phyloP scores from a whole-genome alignment of 2,329 filamentous ascomycete species.

The Akanthomyces muscarius region DNA sequence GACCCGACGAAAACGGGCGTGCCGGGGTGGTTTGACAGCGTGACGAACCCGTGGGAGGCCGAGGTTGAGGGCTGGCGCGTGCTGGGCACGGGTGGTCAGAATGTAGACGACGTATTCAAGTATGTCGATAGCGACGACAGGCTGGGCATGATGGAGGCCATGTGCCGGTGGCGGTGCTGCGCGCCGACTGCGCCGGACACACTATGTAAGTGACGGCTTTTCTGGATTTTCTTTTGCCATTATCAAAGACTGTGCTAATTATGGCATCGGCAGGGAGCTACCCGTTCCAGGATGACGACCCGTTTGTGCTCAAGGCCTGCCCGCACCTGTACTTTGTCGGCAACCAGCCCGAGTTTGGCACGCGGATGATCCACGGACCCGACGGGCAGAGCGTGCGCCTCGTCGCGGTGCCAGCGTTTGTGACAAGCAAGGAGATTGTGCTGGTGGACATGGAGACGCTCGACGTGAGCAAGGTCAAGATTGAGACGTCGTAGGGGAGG shows the following conservation, averaged over 20 bases:
- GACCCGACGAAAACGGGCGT: constrained; percentile 34
- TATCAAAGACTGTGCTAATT: neutral
- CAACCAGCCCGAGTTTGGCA: constrained; percentile 76
- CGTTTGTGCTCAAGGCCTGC: constrained; percentile 78
- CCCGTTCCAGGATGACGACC: constrained; percentile 90
- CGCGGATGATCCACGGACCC: constrained; percentile 61
- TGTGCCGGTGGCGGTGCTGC: constrained; percentile 85
- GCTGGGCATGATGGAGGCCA: constrained; percentile 87
- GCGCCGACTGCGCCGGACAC: constrained; percentile 96
- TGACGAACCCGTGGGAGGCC: constrained; percentile 91
- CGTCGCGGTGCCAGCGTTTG: constrained; percentile 80
- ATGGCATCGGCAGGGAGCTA: constrained; percentile 68
- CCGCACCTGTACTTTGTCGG: constrained; percentile 91
- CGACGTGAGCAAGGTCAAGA: constrained; percentile 68
- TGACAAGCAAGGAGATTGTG: constrained; percentile 72
- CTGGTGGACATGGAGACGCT: constrained; percentile 82
- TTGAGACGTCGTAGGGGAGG: constrained; percentile 28
- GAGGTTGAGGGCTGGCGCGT: constrained; percentile 88
- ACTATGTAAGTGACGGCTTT: constrained; percentile 60
- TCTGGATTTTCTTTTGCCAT: neutral
- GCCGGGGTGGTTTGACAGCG: constrained; percentile 75
- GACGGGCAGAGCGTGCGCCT: constrained; percentile 70
- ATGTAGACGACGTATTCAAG: constrained; percentile 88
- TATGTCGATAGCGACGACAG: constrained; percentile 78
- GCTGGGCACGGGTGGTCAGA: constrained; percentile 84